Base-by-base conservation (phyloP, 768 basidiomycete species). In the Pisolithus orientalis region DNA sequence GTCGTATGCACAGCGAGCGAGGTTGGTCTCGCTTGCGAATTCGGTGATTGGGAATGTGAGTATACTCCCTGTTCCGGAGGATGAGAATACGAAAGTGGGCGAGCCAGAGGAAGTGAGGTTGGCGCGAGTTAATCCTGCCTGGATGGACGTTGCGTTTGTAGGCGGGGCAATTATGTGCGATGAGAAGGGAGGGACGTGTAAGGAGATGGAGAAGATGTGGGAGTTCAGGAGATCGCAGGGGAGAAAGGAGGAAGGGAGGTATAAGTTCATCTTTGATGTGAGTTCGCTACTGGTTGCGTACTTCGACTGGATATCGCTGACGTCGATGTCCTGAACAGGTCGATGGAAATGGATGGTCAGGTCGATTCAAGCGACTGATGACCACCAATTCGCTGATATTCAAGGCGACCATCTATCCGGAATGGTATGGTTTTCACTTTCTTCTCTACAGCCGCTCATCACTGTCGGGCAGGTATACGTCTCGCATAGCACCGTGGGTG, bases 381-480 rank as follows among this genome's bases (percentile, higher is more conserved):
- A 80, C 80, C 2, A 75, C 79, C 24, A 83, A 84, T 25, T 74
- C 84, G 0, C 67, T 85, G 14, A 70, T 87, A 5, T 79, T 88
- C 70, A 87, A 87, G 61, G 72, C 81, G 34, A 87, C 85, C 0
- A 76, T 87, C 55, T 87, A 83, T 60, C 85, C 84, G 0, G 87
- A 87, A 67, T 88, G 87, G 87, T 82, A 60, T 11, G 69, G 13
- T 28, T 56, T 4, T 4, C 46, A 25, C 13, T 38, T 47, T 47
- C 49, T 24, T 47, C 7, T 29, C 1, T 44, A 14, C 8, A 21
- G 21, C 16, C 6, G 1, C 29, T 34, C 32, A 17, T 37, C 50
- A 29, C 42, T 28, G 38, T 11, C n/a, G 56, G 8, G 13, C 55
- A 82, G 80, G 81, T 84, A 70, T 54, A 70, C 66, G 13, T 79